Percentiles rank a stretch among this genome's conserved stretches.
phyloP scores from a whole-genome alignment of 73 alveolate genomes.

The Paramecium sonneborni region DNA sequence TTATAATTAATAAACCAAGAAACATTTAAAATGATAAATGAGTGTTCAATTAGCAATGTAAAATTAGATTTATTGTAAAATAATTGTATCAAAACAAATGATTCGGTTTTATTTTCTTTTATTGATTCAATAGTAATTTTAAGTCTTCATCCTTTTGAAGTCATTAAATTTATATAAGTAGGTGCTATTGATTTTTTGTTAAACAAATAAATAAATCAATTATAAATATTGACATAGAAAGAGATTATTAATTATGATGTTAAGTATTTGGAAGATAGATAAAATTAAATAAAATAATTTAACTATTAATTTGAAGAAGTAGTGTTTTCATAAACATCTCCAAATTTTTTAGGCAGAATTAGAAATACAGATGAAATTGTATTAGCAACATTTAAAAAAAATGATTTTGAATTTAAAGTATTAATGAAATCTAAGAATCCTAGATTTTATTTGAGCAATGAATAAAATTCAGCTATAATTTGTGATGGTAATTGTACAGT shows the following conservation, averaged over 20 bases:
- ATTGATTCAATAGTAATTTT: neutral
- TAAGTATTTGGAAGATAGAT: neutral
- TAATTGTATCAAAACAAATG: too few relatives aligned
- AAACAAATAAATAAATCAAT: neutral
- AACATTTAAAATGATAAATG: neutral
- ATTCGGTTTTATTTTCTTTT: neutral
- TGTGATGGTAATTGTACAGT: neutral
- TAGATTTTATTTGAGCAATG: neutral
- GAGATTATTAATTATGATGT: neutral
- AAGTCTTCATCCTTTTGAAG: slow-evolving; percentile 13
- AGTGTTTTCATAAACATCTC: neutral
- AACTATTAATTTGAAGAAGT: neutral
- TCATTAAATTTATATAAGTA: neutral
- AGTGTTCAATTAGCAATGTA: neutral
- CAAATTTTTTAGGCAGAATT: neutral
- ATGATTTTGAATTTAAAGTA: neutral
- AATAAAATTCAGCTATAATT: neutral
- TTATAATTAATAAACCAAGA: neutral
- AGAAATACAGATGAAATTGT: neutral
- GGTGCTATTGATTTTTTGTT: neutral
- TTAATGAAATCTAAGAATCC: neutral
- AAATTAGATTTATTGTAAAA: neutral
- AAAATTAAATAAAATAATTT: neutral
- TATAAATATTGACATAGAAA: neutral
- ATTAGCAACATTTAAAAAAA: neutral